Evolutionary conservation across 371 early-diverging fungal genomes (phyloP).

Genomic region (Umbelopsis sp.): DNA sequence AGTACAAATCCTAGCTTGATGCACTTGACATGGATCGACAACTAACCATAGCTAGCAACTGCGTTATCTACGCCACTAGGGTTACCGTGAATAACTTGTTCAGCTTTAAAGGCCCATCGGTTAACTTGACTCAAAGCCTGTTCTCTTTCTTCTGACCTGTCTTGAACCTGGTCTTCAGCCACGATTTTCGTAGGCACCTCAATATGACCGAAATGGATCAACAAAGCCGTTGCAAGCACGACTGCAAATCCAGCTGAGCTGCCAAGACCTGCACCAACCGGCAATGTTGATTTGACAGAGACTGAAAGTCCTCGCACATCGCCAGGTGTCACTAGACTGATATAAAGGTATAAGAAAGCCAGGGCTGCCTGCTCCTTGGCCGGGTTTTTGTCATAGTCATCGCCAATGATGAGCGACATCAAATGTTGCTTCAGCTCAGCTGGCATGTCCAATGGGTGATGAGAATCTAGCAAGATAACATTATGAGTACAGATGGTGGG

Average conservation of each 20-base stretch:
- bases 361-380: conserved; percentile 40
- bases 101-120: conserved; percentile 86
- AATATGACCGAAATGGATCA: conserved; percentile 54
- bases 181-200: conserved; percentile 27
- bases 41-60: conserved; percentile 79
- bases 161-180: conserved; percentile 19
- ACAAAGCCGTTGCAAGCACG: conserved; percentile 74
- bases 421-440: conserved; percentile 26
- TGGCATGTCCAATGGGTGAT: conserved; percentile 46
- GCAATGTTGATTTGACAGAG: conserved; percentile 75
- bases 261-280: conserved; percentile 96
- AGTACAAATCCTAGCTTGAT: not conserved
- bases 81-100: conserved; percentile 94
- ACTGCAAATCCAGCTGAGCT: conserved; percentile 94
- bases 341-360: conserved; percentile 50
- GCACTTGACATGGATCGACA: conserved; percentile 7
- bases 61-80: conserved; percentile 97
- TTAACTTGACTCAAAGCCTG: conserved; percentile 65
- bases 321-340: conserved; percentile 28
- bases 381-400: conserved; percentile 3
- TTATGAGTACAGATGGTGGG: not conserved
- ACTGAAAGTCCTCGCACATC: conserved; percentile 57
- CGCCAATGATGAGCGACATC: conserved; percentile 21
- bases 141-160: conserved; percentile 10
- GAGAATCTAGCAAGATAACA: conserved; percentile 27